Evolutionary conservation across 2,329 filamentous ascomycete genomes (phyloP).

Genomic region (Scedosporium apiospermum): DNA sequence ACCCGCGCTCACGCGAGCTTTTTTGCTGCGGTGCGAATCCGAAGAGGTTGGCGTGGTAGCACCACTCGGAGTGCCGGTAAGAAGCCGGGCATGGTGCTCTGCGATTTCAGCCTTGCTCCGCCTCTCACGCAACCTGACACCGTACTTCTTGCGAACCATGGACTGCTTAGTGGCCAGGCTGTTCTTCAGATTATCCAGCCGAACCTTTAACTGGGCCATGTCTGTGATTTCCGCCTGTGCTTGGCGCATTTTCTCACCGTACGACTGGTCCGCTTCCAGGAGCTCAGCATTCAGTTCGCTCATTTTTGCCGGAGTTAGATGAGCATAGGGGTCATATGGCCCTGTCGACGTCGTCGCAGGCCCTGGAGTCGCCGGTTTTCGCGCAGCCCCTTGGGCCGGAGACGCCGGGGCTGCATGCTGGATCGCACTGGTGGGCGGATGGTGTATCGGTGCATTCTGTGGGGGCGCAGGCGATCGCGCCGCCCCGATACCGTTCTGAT

Average conservation of each 20-base stretch:
- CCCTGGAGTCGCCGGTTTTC: background rate
- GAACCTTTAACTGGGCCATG: slow-evolving; percentile 12
- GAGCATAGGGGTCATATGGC: slow-evolving; percentile 30
- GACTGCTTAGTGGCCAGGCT: slow-evolving; percentile 47
- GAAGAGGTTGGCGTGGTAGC: background rate
- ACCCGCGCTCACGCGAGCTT: slow-evolving; percentile 11
- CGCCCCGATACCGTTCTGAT: background rate
- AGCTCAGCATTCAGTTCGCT: background rate
- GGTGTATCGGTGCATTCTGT: background rate
- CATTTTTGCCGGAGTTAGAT: slow-evolving; percentile 25
- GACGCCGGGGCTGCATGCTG: too few species aligned
- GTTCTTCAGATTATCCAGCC: slow-evolving; percentile 36
- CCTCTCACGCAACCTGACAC: slow-evolving; percentile 42
- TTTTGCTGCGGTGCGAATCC: slow-evolving; percentile 14
- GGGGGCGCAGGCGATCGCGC: background rate
- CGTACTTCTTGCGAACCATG: slow-evolving; percentile 46
- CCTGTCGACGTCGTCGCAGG: background rate
- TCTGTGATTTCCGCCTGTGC: background rate
- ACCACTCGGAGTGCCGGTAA: background rate
- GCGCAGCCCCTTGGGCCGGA: slow-evolving; percentile 7
- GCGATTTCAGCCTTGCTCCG: slow-evolving; percentile 37
- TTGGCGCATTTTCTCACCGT: background rate
- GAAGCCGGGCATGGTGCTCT: slow-evolving; percentile 16
- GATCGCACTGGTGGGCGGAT: background rate
- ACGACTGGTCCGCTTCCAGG: slow-evolving; percentile 21